Evolutionary conservation across 805 yeast genomes (phyloP).

Genomic region (Suhomyces sp.): DNA sequence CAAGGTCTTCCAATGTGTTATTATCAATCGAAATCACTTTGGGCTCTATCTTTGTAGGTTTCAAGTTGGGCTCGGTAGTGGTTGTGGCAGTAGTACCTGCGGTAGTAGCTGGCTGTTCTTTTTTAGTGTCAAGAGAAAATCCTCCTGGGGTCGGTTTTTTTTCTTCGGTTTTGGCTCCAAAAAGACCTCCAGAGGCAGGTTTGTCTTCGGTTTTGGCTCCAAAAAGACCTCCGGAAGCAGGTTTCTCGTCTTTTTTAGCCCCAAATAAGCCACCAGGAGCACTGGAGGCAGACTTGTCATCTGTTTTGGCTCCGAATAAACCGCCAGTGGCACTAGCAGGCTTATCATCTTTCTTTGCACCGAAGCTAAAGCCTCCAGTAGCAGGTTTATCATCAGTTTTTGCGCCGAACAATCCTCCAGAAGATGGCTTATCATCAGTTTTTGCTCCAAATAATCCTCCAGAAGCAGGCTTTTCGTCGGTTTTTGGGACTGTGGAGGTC

Average conservation of each 20-base stretch:
- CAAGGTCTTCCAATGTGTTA: slow-evolving; percentile 88
- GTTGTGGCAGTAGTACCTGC: slow-evolving; percentile 23
- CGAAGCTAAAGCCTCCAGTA: slow-evolving; percentile 6
- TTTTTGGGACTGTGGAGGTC: not conserved
- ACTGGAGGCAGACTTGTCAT: not conserved
- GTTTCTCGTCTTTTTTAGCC: slow-evolving; percentile 12
- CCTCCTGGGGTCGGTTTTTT: slow-evolving; percentile 13
- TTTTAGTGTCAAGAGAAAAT: slow-evolving; percentile 12
- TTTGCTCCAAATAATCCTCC: slow-evolving; percentile 6
- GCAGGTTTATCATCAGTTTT: slow-evolving; percentile 14
- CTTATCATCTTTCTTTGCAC: slow-evolving; percentile 9
- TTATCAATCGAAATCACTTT: slow-evolving; percentile 78
- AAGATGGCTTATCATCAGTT: slow-evolving; percentile 8
- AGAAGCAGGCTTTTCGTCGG: slow-evolving; percentile 11
- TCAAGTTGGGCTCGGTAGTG: slow-evolving; percentile 29
- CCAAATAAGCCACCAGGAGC: slow-evolving; percentile 15
- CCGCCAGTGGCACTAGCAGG: slow-evolving; percentile 8
- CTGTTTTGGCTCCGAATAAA: slow-evolving; percentile 5
- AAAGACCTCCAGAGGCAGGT: slow-evolving; percentile 11
- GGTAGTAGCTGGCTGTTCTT: slow-evolving; percentile 6
- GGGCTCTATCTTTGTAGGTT: slow-evolving; percentile 58
- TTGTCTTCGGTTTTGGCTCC: slow-evolving; percentile 9
- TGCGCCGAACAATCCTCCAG: slow-evolving; percentile 13
- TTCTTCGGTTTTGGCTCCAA: slow-evolving; percentile 16
- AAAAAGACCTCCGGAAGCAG: slow-evolving; percentile 5